phyloP scores from a whole-genome alignment of 139 green algal species.

The Edaphochlamys debaryana region DNA sequence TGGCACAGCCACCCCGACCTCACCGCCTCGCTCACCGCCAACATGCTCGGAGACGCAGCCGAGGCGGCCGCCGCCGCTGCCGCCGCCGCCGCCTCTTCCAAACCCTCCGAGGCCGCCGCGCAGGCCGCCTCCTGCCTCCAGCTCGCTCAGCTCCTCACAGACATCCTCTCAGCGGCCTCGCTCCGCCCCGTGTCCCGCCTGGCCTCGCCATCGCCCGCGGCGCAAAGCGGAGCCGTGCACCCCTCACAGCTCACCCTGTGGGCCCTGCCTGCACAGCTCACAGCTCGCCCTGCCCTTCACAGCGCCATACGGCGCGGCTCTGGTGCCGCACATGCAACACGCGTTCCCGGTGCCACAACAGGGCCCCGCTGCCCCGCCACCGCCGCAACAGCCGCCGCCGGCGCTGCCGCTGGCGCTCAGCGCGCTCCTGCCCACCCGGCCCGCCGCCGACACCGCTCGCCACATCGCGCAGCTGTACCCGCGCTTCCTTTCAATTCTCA shows the following conservation, averaged over 20 bases:
- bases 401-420: not conserved
- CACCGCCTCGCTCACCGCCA: conserved; percentile 4
- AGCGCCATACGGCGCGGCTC: too few species aligned
- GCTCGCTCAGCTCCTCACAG: conserved; percentile 13
- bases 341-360: too few species aligned
- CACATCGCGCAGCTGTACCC: not conserved
- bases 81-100: not conserved
- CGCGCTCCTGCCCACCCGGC: conserved; percentile 13
- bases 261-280: too few species aligned
- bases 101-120: not conserved
- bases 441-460: not conserved
- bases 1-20: conserved; percentile 39
- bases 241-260: too few species aligned
- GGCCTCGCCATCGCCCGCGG: too few species aligned
- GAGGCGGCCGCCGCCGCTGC: not conserved
- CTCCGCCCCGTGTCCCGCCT: not conserved
- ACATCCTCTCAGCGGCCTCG: conserved; percentile 26
- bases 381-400: not conserved
- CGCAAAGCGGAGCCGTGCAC: too few species aligned
- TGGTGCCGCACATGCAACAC: too few species aligned
- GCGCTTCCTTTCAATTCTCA: not conserved
- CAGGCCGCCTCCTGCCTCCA: conserved; percentile 12
- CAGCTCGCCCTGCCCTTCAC: too few species aligned
- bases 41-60: conserved; percentile 19
- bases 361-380: not conserved